Evolutionary conservation across 352 stramenopile genomes (phyloP).

Genomic region (Thalassiosira exigua): DNA sequence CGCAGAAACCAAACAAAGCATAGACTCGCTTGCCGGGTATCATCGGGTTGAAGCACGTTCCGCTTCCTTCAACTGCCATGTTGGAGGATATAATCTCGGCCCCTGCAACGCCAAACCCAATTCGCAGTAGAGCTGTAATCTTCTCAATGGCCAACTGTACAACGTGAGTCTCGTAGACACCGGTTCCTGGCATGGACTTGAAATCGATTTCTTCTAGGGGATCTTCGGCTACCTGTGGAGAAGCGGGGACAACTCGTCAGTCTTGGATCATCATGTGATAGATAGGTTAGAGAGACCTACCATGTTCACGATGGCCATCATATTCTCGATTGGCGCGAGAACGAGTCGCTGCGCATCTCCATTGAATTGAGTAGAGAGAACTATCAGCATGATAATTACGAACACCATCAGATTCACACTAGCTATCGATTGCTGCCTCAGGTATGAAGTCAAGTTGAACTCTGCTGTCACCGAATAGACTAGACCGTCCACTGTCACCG

Average conservation of each 20-base stretch:
- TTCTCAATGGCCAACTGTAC: constrained; percentile 92
- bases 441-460: constrained; percentile 55
- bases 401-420: constrained; percentile 74
- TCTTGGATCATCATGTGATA: too few species aligned
- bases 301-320: constrained; percentile 90
- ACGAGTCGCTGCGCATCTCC: constrained; percentile 93
- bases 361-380: constrained; percentile 87
- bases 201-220: constrained; percentile 86
- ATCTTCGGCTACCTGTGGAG: too few species aligned
- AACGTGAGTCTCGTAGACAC: constrained; percentile 94
- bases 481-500: constrained; percentile 32
- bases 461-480: constrained; percentile 51
- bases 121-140: constrained; percentile 91
- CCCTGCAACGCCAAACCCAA: constrained; percentile 95
- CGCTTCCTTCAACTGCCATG: constrained; percentile 86
- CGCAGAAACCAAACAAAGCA: constrained; percentile 94
- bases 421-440: constrained; percentile 49
- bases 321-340: constrained; percentile 94
- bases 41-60: constrained; percentile 94
- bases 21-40: constrained; percentile 96
- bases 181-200: constrained; percentile 67
- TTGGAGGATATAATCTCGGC: constrained; percentile 98
- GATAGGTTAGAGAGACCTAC: too few species aligned
- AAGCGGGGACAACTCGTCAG: too few species aligned
- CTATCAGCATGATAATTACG: constrained; percentile 90